Conservation (phyloP, 352 stramenopile species). For the Pythium rhizo-oryzae region DNA sequence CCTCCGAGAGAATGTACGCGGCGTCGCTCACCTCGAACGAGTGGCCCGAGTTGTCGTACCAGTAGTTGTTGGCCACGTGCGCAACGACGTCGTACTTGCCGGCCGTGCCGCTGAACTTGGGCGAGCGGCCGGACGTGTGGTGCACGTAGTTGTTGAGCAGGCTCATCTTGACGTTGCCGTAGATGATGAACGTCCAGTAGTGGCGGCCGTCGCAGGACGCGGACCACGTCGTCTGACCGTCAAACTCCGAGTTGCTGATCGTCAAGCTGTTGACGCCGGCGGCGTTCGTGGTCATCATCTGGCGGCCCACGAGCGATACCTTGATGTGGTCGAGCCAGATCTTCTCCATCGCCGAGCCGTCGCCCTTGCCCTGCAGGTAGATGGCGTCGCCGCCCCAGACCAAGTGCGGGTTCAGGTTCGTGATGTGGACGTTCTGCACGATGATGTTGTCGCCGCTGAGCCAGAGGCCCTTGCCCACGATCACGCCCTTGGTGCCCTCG, state of each 20-base stretch:
- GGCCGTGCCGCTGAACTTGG: conserved; percentile 38
- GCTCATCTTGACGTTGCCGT: conserved; percentile 41
- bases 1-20: conserved; percentile 23
- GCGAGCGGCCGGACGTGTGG: conserved; percentile 42
- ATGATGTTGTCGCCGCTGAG: conserved; percentile 51
- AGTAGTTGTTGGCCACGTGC: conserved; percentile 33
- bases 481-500: conserved; percentile 36
- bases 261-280: conserved; percentile 40
- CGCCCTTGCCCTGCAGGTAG: conserved; percentile 29
- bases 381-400: conserved; percentile 39
- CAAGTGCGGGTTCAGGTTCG: conserved; percentile 49
- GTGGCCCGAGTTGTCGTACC: conserved; percentile 28
- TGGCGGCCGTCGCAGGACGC: conserved; percentile 50
- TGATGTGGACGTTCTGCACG: conserved; percentile 62
- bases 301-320: conserved; percentile 35
- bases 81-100: conserved; percentile 33
- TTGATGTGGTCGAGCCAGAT: conserved; percentile 60
- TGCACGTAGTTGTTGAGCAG: conserved; percentile 52
- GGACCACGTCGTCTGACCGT: conserved; percentile 46
- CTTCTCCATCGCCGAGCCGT: conserved; percentile 29
- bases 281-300: conserved; percentile 46
- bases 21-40: conserved; percentile 25
- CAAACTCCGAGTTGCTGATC: conserved; percentile 60
- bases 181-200: conserved; percentile 52
- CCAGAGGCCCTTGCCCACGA: conserved; percentile 43